Evolutionary conservation across 805 yeast genomes (phyloP), one percentile per base, ranked within the genome.

Genomic region (Zygosaccharomyces bisporus): DNA sequence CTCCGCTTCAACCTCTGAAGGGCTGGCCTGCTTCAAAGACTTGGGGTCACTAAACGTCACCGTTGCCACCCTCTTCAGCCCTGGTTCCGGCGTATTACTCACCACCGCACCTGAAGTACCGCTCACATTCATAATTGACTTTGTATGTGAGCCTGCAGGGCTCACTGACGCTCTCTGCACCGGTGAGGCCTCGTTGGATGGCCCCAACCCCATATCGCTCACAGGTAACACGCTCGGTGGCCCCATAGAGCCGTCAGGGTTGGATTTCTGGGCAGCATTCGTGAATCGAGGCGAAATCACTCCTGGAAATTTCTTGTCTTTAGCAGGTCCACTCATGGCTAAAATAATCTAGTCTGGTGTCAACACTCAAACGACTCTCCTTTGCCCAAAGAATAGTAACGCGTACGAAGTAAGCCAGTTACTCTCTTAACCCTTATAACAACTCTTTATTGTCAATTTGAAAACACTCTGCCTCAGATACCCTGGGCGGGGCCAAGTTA

Each of bases 61-160:
- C 3, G 59, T 55, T 3, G 66, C 64, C 6, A 56, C 60, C 34
- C 65, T 51, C 44, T 60, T 60, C 41, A 61, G 39, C 1, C 63
- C 66, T 4, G 62, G 54, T 31, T 60, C 66, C 2, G 67, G 67
- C 4, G 64, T 59, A 33, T 61, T 60, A 18, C 54, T 54, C 7
- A 63, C 60, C 12, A 63, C 64, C 6, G 67, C 67, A 6, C 66
- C 67, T 3, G 66, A 60, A 9, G 58, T 58, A 0, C 66, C 66
- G 34, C 61, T 58, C 1, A 46, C 58, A 41, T 63, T 63, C 66
- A 63, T 63, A 14, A 63, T 63, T 6, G 66, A 57, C 40, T 59
- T 63, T 3, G 63, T 57, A 13, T 53, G 53, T n/a, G 54, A 48
- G 8, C 52, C 46, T 19, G 53, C 52, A 17, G 62, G 62, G 40